A percentile compares a stretch with the other conserved stretches of the same genome.
These are phyloP conservation scores for Flaveria sonorensis DNA, from an alignment of 129 eudicot species.

Conservation along the genomic window DNA sequence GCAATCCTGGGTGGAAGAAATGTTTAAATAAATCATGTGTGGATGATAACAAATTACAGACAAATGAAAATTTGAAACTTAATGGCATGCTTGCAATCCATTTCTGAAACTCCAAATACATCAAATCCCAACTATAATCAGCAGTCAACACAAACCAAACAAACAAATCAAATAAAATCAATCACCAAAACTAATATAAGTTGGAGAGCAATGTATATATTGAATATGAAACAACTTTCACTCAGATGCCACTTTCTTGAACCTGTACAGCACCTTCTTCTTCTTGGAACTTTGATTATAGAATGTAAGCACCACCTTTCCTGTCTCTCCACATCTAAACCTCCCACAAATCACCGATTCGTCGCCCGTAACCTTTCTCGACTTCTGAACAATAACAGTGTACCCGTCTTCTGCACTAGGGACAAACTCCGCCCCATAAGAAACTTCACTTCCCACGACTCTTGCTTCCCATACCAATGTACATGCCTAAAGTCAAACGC, in stretches of 20 bases:
- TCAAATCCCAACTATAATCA: constrained; percentile 20
- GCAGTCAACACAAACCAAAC: constrained; percentile 27
- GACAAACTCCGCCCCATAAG: constrained; percentile 76
- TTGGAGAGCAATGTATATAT: constrained; percentile 20
- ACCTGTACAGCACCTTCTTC: constrained; percentile 89
- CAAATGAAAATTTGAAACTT: too few relatives aligned
- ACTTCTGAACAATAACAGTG: constrained; percentile 61
- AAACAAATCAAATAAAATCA: constrained; percentile 34
- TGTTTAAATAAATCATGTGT: too few relatives aligned
- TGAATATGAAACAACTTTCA: constrained; percentile 18
- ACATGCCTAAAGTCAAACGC: constrained; percentile 44
- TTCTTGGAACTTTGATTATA: constrained; percentile 79
- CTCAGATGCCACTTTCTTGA: constrained; percentile 59
- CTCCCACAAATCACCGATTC: constrained; percentile 57
- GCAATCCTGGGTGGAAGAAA: too few relatives aligned
- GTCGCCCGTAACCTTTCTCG: constrained; percentile 59
- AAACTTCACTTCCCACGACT: constrained; percentile 69
- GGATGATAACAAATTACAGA: too few relatives aligned
- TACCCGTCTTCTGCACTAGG: constrained; percentile 71
- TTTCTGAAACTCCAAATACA: constrained; percentile 32
- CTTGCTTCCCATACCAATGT: constrained; percentile 71
- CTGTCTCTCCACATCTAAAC: constrained; percentile 67
- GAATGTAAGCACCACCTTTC: constrained; percentile 74
- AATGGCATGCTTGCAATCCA: constrained; percentile 28
- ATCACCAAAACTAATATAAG: constrained; percentile 33